Evolutionary conservation across 129 eudicot genomes (phyloP), one percentile per base, ranked within the genome.

Genomic region (Oenanthe sinensis): DNA sequence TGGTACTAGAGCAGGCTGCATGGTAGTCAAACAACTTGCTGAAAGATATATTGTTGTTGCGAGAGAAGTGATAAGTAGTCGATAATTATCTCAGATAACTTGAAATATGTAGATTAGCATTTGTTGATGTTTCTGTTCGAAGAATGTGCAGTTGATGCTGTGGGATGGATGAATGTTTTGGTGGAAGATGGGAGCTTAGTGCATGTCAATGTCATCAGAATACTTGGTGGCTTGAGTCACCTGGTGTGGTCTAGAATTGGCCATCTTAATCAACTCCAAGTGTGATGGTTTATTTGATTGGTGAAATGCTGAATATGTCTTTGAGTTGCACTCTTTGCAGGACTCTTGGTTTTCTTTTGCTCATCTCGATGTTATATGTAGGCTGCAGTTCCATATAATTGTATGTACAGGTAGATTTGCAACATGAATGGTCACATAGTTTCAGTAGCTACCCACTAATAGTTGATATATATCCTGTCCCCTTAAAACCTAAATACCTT

Each of bases 371-470:
- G 6, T 60, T 30, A 28, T 77, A 37, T 68, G 50, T 75, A 68
- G 81, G 62, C 40, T 74, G 33, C 24, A 26, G 68, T 75, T 47
- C 26, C 49, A 50, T 74, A 83, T 79, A 79, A 71, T 42, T 84
- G 91, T 87, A 50, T 71, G 80, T 87, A 85, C 78, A 46, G 48
- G 42, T 87, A 87, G 83, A 75, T 44, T 71, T 78, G 76, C 79
- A 73, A 85, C 82, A 78, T 81, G 76, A 58, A 73, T 77, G 75
- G 75, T 45, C 78, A 52, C 15, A 63, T 70, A 48, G 47, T 67
- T 26, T 76, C 77, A 40, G 14, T 82, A 76, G 78, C 16, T 36
- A 81, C 74, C 40, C 74, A 33, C 44, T 46, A 37, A 15, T 70
- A 37, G 71, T 60, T 71, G 3, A 60, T n/a, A 68, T n/a, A 37